These are phyloP conservation scores for Pythium biforme DNA, from an alignment of 352 stramenopile genomes.

Conservation along the genomic window DNA sequence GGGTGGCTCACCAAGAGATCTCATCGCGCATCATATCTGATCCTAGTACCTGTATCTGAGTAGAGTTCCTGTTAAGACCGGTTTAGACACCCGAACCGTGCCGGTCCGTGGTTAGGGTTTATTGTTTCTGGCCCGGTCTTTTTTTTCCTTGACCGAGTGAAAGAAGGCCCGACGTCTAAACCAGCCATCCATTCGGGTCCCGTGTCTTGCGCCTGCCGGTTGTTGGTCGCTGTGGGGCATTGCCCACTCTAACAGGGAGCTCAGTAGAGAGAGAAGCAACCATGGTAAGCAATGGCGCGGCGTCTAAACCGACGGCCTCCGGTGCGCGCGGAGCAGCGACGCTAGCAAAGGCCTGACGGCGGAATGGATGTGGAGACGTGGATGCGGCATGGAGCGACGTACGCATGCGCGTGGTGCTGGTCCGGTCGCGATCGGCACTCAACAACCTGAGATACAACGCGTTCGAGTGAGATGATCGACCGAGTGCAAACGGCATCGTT, in stretches of 20 bases:
- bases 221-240: conserved; percentile 1
- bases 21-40: background rate
- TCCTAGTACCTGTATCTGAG: no score
- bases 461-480: no score
- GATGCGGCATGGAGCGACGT: conserved; percentile 7
- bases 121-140: no score
- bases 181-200: conserved; percentile 22
- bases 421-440: background rate
- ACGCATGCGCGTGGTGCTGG: background rate
- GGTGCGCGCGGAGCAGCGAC: background rate
- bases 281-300: conserved; percentile 59
- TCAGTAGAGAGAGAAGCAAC: conserved; percentile 79
- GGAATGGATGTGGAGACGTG: conserved; percentile 10
- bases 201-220: background rate
- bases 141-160: background rate
- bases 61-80: background rate
- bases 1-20: background rate
- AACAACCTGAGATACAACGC: background rate
- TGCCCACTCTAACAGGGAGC: conserved; percentile 73
- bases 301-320: no score
- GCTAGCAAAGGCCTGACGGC: background rate
- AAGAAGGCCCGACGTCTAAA: conserved; percentile 8
- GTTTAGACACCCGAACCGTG: background rate
- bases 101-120: conserved; percentile 11
- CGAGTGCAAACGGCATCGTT: no score